phyloP scores from a whole-genome alignment of 495 filamentous ascomycete species.

The Xylaria flabelliformis region DNA sequence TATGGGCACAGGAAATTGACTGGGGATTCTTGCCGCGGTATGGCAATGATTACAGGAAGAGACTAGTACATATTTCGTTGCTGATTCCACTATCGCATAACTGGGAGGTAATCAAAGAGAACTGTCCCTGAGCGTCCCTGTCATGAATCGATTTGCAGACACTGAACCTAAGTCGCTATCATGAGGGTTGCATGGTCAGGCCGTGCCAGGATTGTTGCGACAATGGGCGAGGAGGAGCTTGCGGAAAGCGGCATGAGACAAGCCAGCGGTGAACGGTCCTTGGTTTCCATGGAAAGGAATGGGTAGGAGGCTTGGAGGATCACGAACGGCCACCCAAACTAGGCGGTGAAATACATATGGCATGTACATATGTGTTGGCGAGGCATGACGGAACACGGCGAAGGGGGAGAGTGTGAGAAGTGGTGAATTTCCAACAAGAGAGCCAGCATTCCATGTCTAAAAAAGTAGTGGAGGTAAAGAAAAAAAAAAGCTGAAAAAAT shows the following conservation, averaged over 20 bases:
- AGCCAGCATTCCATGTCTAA: conserved; percentile 14
- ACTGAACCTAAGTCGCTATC: conserved; percentile 32
- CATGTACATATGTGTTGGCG: conserved; percentile 27
- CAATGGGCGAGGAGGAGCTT: conserved; percentile 7
- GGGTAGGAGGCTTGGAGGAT: background rate
- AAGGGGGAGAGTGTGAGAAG: background rate
- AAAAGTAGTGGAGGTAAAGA: conserved; percentile 11
- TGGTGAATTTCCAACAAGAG: conserved; percentile 12
- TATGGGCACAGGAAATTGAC: background rate
- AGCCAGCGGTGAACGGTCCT: conserved; percentile 25
- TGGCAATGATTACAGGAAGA: background rate
- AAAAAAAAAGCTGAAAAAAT: background rate
- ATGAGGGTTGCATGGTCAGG: conserved; percentile 24
- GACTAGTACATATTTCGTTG: conserved; percentile 31
- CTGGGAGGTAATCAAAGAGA: conserved; percentile 31
- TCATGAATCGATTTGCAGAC: conserved; percentile 33
- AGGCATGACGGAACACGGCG: conserved; percentile 13
- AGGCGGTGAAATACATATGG: conserved; percentile 26
- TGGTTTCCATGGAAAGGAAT: conserved; percentile 17
- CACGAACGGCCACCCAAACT: conserved; percentile 18
- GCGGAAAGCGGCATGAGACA: conserved; percentile 22
- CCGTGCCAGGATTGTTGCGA: conserved; percentile 22
- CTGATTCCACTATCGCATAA: conserved; percentile 43
- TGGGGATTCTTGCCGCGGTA: background rate
- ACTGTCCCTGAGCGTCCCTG: conserved; percentile 23